These are phyloP conservation scores for Microstegium vimineum DNA, from an alignment of 176 grass and related monocot species.

Conservation along the genomic window DNA sequence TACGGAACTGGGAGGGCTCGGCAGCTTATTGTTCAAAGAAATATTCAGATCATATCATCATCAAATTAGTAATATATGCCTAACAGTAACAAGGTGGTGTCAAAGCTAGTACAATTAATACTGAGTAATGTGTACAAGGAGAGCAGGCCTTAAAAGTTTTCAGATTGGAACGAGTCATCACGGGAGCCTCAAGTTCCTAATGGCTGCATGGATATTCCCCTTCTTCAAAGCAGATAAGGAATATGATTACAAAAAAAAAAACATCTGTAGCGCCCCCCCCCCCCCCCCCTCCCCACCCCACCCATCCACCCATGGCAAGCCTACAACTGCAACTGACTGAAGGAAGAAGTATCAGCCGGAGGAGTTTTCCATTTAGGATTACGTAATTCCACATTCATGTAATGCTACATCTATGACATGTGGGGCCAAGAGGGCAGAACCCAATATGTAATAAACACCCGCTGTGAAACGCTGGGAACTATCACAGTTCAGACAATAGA, in stretches of 20 bases:
- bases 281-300: too few species aligned
- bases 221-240: not conserved
- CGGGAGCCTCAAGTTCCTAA: not conserved
- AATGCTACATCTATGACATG: too few species aligned
- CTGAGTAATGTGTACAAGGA: not conserved
- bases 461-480: too few species aligned
- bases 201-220: not conserved
- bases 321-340: too few species aligned
- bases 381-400: too few species aligned
- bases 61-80: not conserved
- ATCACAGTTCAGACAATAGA: too few species aligned
- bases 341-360: too few species aligned
- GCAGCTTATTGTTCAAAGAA: not conserved
- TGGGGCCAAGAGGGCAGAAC: too few species aligned
- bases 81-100: constrained; percentile 2
- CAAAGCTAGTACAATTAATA: not conserved
- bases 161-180: not conserved
- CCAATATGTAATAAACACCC: too few species aligned
- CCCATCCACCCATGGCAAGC: too few species aligned
- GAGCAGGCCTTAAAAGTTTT: not conserved
- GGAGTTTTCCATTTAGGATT: too few species aligned
- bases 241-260: not conserved
- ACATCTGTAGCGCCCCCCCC: not conserved
- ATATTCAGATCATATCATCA: not conserved
- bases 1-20: constrained; percentile 16